Conservation (phyloP, 148 eudicot genomes). For the Rhododendron molle region DNA sequence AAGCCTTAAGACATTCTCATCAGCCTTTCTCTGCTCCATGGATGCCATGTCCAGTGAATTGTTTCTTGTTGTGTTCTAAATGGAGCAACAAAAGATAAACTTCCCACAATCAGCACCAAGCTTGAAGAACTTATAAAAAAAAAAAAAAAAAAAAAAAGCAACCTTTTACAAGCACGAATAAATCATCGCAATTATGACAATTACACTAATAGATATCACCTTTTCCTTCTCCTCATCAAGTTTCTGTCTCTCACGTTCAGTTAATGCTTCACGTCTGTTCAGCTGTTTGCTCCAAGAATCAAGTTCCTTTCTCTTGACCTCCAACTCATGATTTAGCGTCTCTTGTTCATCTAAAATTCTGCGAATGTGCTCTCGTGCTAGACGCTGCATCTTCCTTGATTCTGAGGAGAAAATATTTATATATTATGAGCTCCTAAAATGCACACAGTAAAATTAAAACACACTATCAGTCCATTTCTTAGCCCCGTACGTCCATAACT, state of each 20-base stretch:
- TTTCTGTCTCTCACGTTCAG: slow-evolving; percentile 74
- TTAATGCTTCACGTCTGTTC: slow-evolving; percentile 59
- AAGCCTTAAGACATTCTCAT: slow-evolving; percentile 67
- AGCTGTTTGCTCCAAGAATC: slow-evolving; percentile 64
- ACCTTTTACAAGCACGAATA: background rate
- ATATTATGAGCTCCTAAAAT: background rate
- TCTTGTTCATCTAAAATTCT: slow-evolving; percentile 69
- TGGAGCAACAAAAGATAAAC: slow-evolving; percentile 3
- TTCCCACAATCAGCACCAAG: background rate
- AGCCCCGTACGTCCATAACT: background rate
- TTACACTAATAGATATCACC: slow-evolving; percentile 31
- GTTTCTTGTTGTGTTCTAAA: slow-evolving; percentile 58
- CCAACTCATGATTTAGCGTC: slow-evolving; percentile 58
- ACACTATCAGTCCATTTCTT: background rate
- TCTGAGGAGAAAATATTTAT: slow-evolving; percentile 34
- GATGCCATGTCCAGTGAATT: slow-evolving; percentile 76
- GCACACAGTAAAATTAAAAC: background rate
- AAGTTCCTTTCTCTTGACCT: slow-evolving; percentile 47
- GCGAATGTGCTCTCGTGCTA: slow-evolving; percentile 48
- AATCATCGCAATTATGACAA: background rate
- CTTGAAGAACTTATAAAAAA: background rate
- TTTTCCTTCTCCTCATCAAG: slow-evolving; percentile 80
- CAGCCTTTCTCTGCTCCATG: slow-evolving; percentile 71
- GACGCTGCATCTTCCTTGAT: slow-evolving; percentile 65
- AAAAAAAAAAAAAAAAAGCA: background rate